A percentile compares a stretch with the other conserved stretches of the same genome.
Conservation (phyloP, 208 protist species). For the Porcisia hertigi region DNA sequence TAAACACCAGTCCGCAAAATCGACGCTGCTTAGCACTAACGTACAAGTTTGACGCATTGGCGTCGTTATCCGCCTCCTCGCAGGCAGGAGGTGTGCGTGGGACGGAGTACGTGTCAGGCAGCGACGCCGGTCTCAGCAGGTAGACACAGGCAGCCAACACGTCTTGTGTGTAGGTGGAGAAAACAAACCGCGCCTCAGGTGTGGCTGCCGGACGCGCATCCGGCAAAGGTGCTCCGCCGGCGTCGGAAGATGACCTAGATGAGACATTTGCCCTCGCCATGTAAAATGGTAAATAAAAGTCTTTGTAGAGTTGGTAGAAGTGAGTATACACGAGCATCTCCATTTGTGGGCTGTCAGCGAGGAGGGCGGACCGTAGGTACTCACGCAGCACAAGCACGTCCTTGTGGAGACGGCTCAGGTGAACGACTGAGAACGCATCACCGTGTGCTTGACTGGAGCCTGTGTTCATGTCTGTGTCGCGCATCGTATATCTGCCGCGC, state of each 20-base stretch:
- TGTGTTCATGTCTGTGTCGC: conserved; percentile 1
- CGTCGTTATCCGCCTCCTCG: conserved; percentile 7
- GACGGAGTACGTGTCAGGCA: neutral
- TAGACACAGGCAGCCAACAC: conserved; percentile 51
- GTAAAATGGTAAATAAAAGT: conserved; percentile 21
- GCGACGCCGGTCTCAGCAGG: conserved; percentile 25
- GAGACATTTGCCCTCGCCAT: neutral
- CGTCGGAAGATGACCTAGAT: neutral
- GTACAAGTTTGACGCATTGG: conserved; percentile 50
- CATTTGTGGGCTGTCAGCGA: conserved; percentile 49
- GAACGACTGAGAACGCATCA: conserved; percentile 21
- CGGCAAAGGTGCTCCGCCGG: neutral
- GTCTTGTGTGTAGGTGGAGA: conserved; percentile 54
- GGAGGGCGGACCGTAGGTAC: conserved; percentile 42
- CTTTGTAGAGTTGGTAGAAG: conserved; percentile 24
- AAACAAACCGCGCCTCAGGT: conserved; percentile 23
- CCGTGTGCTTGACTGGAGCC: neutral
- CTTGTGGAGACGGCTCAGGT: conserved; percentile 35
- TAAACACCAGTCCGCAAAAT: conserved; percentile 49
- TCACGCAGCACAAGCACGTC: conserved; percentile 43
- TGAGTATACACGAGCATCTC: conserved; percentile 48
- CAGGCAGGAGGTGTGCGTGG: neutral
- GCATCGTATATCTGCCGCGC: neutral
- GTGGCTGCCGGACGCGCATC: neutral
- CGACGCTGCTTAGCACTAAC: conserved; percentile 47